Conservation (phyloP, 495 filamentous ascomycete genomes). For the Hypoxylon fuscum region DNA sequence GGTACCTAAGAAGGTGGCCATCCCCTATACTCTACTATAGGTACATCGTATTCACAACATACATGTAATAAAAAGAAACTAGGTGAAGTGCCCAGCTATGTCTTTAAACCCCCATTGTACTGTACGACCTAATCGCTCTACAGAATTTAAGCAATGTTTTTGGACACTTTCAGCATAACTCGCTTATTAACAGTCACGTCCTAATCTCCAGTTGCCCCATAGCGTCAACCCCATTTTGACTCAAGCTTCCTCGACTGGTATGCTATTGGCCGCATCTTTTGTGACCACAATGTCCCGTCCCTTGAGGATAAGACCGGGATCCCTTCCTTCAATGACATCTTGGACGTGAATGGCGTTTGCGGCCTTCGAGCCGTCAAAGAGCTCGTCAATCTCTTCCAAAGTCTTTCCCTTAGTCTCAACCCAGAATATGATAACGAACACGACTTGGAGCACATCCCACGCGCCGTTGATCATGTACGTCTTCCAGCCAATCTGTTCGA, state of each 20-base stretch:
- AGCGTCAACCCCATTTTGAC: background rate
- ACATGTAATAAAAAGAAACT: background rate
- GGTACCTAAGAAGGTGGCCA: background rate
- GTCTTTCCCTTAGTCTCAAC: conserved; percentile 32
- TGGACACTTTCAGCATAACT: background rate
- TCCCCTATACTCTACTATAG: too few relatives aligned
- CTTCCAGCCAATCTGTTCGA: conserved; percentile 41
- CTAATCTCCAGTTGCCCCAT: background rate
- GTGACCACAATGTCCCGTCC: conserved; percentile 4
- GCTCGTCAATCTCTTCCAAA: conserved; percentile 33
- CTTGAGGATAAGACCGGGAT: conserved; percentile 3
- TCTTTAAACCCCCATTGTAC: background rate
- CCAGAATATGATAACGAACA: conserved; percentile 17
- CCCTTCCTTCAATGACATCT: conserved; percentile 7
- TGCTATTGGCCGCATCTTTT: background rate
- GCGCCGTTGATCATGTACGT: conserved; percentile 38
- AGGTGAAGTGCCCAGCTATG: too few relatives aligned
- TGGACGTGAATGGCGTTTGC: conserved; percentile 5
- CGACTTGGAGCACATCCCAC: conserved; percentile 23
- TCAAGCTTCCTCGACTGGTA: background rate
- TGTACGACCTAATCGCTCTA: background rate
- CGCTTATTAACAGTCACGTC: conserved; percentile 1
- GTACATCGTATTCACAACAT: background rate
- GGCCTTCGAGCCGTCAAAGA: background rate
- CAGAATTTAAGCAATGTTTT: background rate